Evolutionary conservation across 495 filamentous ascomycete species (phyloP), one percentile per base, ranked within the genome.

Genomic region (Pyronema domesticum): DNA sequence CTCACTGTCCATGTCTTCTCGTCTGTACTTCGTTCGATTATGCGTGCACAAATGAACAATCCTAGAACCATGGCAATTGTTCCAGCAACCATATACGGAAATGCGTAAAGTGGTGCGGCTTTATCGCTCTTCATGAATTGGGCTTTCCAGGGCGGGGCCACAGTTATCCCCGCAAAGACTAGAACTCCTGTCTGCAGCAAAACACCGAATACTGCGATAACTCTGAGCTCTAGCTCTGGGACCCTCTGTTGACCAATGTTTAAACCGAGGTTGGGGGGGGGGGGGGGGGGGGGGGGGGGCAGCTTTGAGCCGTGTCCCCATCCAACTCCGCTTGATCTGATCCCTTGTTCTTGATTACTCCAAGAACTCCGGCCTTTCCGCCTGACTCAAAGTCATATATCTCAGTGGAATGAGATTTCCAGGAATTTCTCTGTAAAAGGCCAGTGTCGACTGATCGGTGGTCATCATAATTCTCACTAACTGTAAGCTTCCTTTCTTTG

Each of bases 1-100:
- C n/a, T n/a, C n/a, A 44, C 60, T 14, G 51, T 53, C 51, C 60
- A 50, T 65, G 53, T 18, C 11, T 55, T 48, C 51, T 68, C 65
- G 1, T 46, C 39, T 8, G 63, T 66, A 19, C 63, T 62, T 34
- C 53, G 56, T 37, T 66, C 65, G 6, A 68, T 59, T n/a, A 68
- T 58, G 36, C 65, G 52, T 10, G 63, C 60, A 47, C 67, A 66
- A 37, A 65, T 42, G 1, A 66, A 18, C 63, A 68, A 62, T 4
- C 67, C 65, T 6, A 57, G 6, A 7, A 58, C 40, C 39, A 68
- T 43, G 15, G 55, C 10, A 17, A 67, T 17, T 18, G 65, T 64
- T 5, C 67, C 67, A n/a, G 60, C 15, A n/a, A 55, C 46, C 17
- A 60, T 60, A 48, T 57, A 58, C 10, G 61, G 65, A 43, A 58